Evolutionary conservation across 2,329 filamentous ascomycete species (phyloP), one percentile per base, ranked within the genome.

Genomic region (Talaromyces sp.): DNA sequence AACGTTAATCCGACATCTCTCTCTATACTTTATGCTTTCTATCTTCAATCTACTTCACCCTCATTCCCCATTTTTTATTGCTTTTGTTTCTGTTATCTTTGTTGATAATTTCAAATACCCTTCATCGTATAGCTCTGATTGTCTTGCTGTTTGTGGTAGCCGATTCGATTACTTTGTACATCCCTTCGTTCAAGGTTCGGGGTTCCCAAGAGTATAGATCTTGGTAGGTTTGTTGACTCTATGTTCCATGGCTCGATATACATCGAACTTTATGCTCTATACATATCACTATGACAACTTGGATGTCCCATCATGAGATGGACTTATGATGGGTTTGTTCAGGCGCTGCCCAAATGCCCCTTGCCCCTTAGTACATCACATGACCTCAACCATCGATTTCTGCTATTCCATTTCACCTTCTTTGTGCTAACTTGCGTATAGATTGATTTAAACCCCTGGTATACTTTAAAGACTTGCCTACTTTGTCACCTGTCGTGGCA

Each of bases 361-460:
- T 60, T 60, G 57, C 57, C 57, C 57, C 57, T 60, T 60, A 31
- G 39, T 60, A 60, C 47, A 33, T 33, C 60, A 62, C 60, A 62
- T 62, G 60, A 62, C 47, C 22, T 19, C 10, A 19, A 10, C 3
- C 31, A 14, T 54, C 27, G 27, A 54, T 11, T 6, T 8, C 35
- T 37, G 35, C 10, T 37, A 3, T 37, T 37, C 35, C 35, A 6
- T 37, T 37, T 13, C 31, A 19, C 13, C 10, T 3, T 54, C 50
- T 39, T 14, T 22, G n/a, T 22, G 3, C 52, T 56, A 56, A 56
- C 11, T 14, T 37, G n/a, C 10, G 52, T 37, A 56, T 56, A 56
- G 52, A 56, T 56, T 9, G 35, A 16, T 33, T 35, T 35, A 3
- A 22, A 22, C 37, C 14, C 11, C 4, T 2, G 49, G 33, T n/a